Conservation (phyloP, 176 grass and related monocot genomes). For the Eleusine indica region DNA sequence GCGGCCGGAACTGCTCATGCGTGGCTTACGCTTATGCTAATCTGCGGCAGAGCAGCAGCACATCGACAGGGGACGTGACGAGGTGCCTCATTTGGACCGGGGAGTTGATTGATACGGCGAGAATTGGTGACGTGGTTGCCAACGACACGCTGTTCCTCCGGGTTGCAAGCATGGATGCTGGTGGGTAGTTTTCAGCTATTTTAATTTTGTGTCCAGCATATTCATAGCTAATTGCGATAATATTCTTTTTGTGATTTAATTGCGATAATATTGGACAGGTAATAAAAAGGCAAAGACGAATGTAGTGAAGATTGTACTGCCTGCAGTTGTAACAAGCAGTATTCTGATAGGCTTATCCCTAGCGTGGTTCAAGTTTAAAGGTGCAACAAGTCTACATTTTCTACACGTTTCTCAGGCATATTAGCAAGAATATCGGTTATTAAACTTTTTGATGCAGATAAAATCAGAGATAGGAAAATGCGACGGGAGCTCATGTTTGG, state of each 20-base stretch:
- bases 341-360: background rate
- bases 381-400: background rate
- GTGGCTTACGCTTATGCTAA: constrained; percentile 45
- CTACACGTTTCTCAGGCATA: background rate
- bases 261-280: background rate
- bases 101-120: constrained; percentile 43
- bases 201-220: background rate
- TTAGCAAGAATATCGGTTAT: background rate
- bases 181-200: background rate
- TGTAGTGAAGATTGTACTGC: background rate
- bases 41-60: background rate
- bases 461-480: background rate
- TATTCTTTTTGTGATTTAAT: too few species aligned
- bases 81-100: constrained; percentile 43
- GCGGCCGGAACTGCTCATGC: constrained; percentile 48
- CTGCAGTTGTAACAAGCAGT: background rate
- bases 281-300: background rate
- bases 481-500: background rate
- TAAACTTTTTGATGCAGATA: background rate
- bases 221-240: too few species aligned
- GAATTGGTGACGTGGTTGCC: background rate
- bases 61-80: background rate
- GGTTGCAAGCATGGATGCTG: background rate
- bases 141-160: constrained; percentile 47
- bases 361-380: background rate